phyloP scores from a whole-genome alignment of 1,284 basidiomycete species.

The Ceratobasidium sp. region DNA sequence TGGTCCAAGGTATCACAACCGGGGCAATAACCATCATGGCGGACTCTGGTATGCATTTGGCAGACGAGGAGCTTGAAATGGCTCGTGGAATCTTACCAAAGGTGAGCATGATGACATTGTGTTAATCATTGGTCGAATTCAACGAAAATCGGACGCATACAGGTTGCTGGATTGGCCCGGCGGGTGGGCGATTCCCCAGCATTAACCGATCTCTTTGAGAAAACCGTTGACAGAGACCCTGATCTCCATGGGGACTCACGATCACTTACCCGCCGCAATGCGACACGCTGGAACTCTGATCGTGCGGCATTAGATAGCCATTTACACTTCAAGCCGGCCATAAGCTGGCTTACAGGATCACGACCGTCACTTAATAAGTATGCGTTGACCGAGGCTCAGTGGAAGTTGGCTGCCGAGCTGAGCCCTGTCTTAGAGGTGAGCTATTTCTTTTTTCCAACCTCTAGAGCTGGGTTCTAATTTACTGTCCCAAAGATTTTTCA shows the following conservation, averaged over 20 bases:
- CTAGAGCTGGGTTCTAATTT: too few species aligned
- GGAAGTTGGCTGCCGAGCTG: constrained; percentile 2
- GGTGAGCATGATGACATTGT: background rate
- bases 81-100: background rate
- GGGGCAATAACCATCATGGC: background rate
- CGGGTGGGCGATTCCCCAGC: background rate
- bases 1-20: background rate
- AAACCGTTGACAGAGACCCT: background rate
- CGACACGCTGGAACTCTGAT: constrained; percentile 23
- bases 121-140: background rate
- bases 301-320: constrained; percentile 4
- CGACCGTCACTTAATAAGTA: too few species aligned
- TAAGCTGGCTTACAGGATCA: background rate
- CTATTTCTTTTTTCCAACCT: too few species aligned
- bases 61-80: background rate
- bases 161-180: background rate
- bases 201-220: background rate
- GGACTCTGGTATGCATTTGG: background rate
- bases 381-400: constrained; percentile 9
- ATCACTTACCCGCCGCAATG: background rate
- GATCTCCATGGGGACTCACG: background rate
- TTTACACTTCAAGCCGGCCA: background rate
- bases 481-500: too few species aligned
- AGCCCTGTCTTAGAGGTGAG: background rate
- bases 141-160: background rate